Percentiles rank a stretch among this genome's conserved stretches.
Conservation (phyloP, 768 basidiomycete genomes). For the Melanogaster broomeanus region DNA sequence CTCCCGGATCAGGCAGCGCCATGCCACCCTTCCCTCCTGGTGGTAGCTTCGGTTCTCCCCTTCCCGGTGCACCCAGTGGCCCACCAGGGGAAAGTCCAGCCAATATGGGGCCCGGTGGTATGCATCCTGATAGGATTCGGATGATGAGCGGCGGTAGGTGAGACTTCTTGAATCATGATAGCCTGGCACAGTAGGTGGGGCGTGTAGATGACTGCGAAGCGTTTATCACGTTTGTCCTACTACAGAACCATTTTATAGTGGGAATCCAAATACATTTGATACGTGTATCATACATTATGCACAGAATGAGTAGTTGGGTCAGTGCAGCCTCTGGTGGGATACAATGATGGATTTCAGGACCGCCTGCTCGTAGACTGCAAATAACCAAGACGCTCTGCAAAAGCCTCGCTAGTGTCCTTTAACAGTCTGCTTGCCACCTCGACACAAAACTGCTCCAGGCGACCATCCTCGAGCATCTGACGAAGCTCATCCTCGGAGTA, state of each 20-base stretch:
- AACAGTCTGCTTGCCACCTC: slow-evolving; percentile 33
- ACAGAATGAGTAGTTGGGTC: no score
- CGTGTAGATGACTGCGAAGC: neutral
- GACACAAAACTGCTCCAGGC: slow-evolving; percentile 47
- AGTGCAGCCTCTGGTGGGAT: neutral
- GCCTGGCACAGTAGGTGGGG: neutral
- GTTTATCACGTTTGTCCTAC: neutral
- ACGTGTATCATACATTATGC: no score
- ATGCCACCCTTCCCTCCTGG: slow-evolving; percentile 32
- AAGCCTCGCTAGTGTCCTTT: slow-evolving; percentile 18
- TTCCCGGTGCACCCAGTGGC: slow-evolving; percentile 42
- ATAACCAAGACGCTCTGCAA: slow-evolving; percentile 25
- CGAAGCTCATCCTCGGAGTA: slow-evolving; percentile 36
- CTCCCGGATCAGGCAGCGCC: slow-evolving; percentile 34
- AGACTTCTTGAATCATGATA: slow-evolving; percentile 1
- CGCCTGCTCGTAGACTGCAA: neutral
- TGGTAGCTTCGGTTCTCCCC: slow-evolving; percentile 35
- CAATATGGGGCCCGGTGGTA: slow-evolving; percentile 57
- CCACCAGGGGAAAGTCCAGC: slow-evolving; percentile 40
- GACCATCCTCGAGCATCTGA: slow-evolving; percentile 39
- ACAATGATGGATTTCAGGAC: neutral
- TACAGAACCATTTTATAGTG: no score
- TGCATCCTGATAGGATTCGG: slow-evolving; percentile 81
- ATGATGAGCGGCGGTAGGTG: slow-evolving; percentile 59
- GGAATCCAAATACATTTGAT: no score